Base-by-base conservation (phyloP, 768 basidiomycete genomes). In the Hemileccinum rubropunctum region DNA sequence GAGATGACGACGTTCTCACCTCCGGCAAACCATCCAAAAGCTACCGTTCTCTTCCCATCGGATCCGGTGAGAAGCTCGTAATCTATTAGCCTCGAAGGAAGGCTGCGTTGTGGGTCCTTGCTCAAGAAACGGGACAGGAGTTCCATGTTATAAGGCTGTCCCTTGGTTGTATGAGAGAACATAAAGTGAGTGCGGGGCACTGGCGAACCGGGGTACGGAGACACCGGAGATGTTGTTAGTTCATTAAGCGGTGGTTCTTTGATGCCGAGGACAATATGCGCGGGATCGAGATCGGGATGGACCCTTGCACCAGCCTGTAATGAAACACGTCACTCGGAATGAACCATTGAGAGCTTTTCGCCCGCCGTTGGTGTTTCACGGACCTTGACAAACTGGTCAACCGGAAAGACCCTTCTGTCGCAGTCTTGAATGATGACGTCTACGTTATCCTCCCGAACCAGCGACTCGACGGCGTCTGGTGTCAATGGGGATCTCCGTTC, bases 11-110 rank as follows among this genome's bases (percentile, higher is more conserved):
- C 1, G 27, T 21, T 58, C 80, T 44, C 51, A 91, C 90, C 87
- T 67, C 94, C 94, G 1, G 94, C 94, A 58, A 86, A 91, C 84
- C 85, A 93, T 1, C 93, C 94, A 71, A 97, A 95, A 0, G 86
- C 92, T 15, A 94, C 90, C 0, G 86, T 88, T 18, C 94, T 74
- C 64, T 87, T 87, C 4, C 85, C 88, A 21, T 73, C 70, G 5
- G 64, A 53, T 20, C 71, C 78, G 2, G 81, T 86, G 21, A 97
- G 69, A 3, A 94, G 78, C 61, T 97, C 94, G 59, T 91, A 94
- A 66, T 97, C 94, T 46, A 97, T 77, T 13, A 95, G 67, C 3
- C 78, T 73, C 1, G 84, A 79, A 5, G 73, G 62, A 47, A 54
- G 36, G 32, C 53, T 44, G 6, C 44, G 44, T 2, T 40, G 45